Evolutionary conservation across 805 yeast genomes (phyloP).

Genomic region (Wickerhamiella domercqiae): DNA sequence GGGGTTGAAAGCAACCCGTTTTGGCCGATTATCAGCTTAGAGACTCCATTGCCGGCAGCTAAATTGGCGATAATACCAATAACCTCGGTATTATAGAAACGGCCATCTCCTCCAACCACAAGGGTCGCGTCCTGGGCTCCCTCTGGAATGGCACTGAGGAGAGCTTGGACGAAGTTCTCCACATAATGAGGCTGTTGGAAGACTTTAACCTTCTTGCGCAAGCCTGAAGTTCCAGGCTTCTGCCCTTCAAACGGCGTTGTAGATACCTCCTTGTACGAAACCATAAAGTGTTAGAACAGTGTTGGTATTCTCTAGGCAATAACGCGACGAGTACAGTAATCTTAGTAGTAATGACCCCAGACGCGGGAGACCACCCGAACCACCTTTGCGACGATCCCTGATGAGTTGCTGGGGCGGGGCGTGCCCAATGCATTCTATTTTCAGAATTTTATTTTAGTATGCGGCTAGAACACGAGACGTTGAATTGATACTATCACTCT

Average conservation of each 20-base stretch:
- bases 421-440: too few species aligned
- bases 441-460: too few species aligned
- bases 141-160: constrained; percentile 77
- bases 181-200: constrained; percentile 71
- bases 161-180: constrained; percentile 85
- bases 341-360: too few species aligned
- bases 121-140: constrained; percentile 59
- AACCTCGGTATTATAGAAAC: constrained; percentile 73
- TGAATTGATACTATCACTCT: too few species aligned
- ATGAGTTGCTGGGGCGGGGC: too few species aligned
- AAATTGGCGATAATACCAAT: constrained; percentile 69
- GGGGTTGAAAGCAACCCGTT: constrained; percentile 86
- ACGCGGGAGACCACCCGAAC: too few species aligned
- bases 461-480: too few species aligned
- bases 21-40: constrained; percentile 72
- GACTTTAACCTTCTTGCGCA: constrained; percentile 77
- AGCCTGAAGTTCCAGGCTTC: constrained; percentile 96
- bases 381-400: too few species aligned
- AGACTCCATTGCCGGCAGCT: constrained; percentile 84
- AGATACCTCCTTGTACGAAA: constrained; percentile 26
- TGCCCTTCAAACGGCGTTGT: constrained; percentile 79
- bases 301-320: too few species aligned
- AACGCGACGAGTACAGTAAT: too few species aligned
- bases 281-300: too few species aligned
- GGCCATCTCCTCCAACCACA: constrained; percentile 95